Evolutionary conservation across 768 basidiomycete genomes (phyloP).

Genomic region (Boletus pseudo-olivaceus): DNA sequence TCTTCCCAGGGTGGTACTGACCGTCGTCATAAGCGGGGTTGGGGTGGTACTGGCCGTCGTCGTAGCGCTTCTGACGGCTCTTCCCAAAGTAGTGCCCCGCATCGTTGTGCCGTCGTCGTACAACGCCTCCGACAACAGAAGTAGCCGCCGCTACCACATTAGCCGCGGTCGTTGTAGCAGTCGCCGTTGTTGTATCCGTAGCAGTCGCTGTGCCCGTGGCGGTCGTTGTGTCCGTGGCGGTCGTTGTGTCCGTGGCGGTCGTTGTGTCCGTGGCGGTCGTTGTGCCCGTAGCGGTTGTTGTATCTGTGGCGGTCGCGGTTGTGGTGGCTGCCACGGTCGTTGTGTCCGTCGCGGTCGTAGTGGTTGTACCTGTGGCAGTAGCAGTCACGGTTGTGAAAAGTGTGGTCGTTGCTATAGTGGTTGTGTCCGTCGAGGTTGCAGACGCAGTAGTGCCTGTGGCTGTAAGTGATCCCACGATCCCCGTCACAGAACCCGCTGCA

Average conservation of each 20-base stretch:
- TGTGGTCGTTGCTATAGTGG: not conserved
- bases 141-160: not conserved
- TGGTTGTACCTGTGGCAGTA: not conserved
- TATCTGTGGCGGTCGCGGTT: not conserved
- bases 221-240: not conserved
- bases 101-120: not conserved
- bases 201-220: not conserved
- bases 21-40: not conserved
- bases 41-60: conserved; percentile 14
- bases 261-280: not conserved
- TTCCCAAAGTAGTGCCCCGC: not conserved
- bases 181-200: too few species aligned
- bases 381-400: not conserved
- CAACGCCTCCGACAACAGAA: not conserved
- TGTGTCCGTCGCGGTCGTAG: not conserved
- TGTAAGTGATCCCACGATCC: not conserved
- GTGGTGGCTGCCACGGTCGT: not conserved
- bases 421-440: not conserved
- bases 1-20: conserved; percentile 3
- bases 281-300: accelerated
- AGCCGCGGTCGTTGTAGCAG: too few species aligned
- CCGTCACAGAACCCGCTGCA: not conserved
- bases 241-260: not conserved
- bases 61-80: not conserved
- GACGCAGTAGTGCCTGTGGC: not conserved